phyloP scores from a whole-genome alignment of 352 stramenopile species.

The Globisporangium parvum region DNA sequence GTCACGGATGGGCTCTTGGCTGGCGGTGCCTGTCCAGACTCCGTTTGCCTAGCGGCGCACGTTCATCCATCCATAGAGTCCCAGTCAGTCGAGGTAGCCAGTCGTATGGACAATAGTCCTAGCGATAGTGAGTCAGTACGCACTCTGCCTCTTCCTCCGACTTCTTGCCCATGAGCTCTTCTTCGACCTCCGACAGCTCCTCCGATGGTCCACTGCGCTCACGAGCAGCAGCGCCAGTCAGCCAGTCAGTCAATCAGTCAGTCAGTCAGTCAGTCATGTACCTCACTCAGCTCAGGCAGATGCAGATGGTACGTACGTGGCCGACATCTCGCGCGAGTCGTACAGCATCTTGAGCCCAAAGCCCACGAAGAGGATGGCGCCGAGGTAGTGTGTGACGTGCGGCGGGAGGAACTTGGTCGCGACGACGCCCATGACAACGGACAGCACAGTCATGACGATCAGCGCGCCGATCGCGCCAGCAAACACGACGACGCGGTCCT shows the following conservation, averaged over 20 bases:
- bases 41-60: slow-evolving; percentile 16
- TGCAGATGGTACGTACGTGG: slow-evolving; percentile 32
- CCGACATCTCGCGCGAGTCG: slow-evolving; percentile 78
- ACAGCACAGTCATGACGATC: slow-evolving; percentile 97
- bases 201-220: slow-evolving; percentile 57
- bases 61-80: not conserved
- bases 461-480: slow-evolving; percentile 93
- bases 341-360: slow-evolving; percentile 95
- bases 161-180: slow-evolving; percentile 84
- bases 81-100: not conserved
- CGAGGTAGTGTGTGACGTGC: slow-evolving; percentile 95
- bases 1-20: slow-evolving; percentile 12
- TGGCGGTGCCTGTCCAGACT: slow-evolving; percentile 17
- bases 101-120: not conserved
- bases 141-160: slow-evolving; percentile 59
- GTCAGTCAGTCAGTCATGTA: not conserved
- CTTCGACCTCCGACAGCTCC: slow-evolving; percentile 76
- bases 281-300: not conserved
- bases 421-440: slow-evolving; percentile 95
- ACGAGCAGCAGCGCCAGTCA: not conserved
- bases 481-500: slow-evolving; percentile 94
- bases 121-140: not conserved
- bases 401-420: slow-evolving; percentile 92
- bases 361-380: slow-evolving; percentile 94
- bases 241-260: not conserved